Conservation (phyloP, 805 yeast genomes). For the Metschnikowia picachoensis region DNA sequence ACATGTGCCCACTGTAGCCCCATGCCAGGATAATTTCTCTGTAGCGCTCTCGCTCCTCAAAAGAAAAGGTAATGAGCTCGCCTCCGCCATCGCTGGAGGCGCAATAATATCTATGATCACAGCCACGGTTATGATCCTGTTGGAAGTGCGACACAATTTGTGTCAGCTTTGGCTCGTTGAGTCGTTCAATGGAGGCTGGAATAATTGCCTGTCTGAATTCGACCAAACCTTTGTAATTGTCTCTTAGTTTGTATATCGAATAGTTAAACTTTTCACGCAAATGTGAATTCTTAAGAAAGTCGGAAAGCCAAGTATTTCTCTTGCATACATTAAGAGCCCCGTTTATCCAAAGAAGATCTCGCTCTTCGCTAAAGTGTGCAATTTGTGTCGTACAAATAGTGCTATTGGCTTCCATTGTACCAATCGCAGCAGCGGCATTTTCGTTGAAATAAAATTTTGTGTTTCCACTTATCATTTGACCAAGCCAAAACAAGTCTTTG, state of each 20-base stretch:
- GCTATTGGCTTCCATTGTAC: conserved; percentile 16
- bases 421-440: conserved; percentile 21
- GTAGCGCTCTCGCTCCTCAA: conserved; percentile 1
- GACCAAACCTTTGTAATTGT: conserved; percentile 8
- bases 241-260: conserved; percentile 9
- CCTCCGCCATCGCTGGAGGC: conserved; percentile 15
- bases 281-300: conserved; percentile 10
- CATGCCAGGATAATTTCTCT: conserved; percentile 10
- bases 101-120: conserved; percentile 16
- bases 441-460: conserved; percentile 19
- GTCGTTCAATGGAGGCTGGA: conserved; percentile 12
- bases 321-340: conserved; percentile 28
- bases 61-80: conserved; percentile 5
- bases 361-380: conserved; percentile 21
- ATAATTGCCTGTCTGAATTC: conserved; percentile 9
- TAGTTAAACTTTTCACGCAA: conserved; percentile 8
- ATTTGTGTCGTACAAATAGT: conserved; percentile 26
- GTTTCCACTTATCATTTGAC: conserved; percentile 23
- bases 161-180: conserved; percentile 3
- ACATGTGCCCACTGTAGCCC: too few relatives aligned
- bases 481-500: conserved; percentile 31
- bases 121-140: conserved; percentile 12
- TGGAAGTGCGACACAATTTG: conserved; percentile 7
- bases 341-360: conserved; percentile 26
- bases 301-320: conserved; percentile 12